Evolutionary conservation across 305 asterid genomes (phyloP).

Genomic region (Solanum hybrid): DNA sequence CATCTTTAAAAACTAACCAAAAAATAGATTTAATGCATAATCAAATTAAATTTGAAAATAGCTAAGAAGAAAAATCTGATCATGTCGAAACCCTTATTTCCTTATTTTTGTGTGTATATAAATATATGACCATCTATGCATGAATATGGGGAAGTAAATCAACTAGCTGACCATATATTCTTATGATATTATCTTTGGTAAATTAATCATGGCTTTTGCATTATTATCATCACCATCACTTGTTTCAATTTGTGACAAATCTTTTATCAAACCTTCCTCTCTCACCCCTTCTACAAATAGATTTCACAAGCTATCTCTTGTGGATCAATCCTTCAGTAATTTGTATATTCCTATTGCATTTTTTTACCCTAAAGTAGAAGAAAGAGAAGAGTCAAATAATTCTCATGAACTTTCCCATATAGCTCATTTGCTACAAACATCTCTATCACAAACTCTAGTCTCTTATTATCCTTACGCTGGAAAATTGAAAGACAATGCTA

Average conservation of each 20-base stretch:
- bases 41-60: too few relatives aligned
- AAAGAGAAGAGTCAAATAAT: background rate
- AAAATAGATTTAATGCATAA: too few relatives aligned
- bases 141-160: too few relatives aligned
- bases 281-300: background rate
- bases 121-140: too few relatives aligned
- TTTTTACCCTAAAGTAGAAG: background rate
- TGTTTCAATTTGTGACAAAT: background rate
- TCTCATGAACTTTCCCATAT: background rate
- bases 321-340: background rate
- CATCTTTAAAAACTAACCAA: too few relatives aligned
- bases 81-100: too few relatives aligned
- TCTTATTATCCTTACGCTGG: background rate
- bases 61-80: too few relatives aligned
- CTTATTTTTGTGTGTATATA: too few relatives aligned
- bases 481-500: background rate
- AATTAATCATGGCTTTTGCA: background rate
- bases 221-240: background rate
- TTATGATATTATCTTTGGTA: too few relatives aligned
- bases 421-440: background rate
- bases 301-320: background rate
- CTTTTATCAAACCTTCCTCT: background rate
- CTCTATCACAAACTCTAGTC: background rate
- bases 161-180: too few relatives aligned
- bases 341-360: background rate